Base-by-base conservation (phyloP, 2,329 filamentous ascomycete species). In the Colletotrichum tropicale region DNA sequence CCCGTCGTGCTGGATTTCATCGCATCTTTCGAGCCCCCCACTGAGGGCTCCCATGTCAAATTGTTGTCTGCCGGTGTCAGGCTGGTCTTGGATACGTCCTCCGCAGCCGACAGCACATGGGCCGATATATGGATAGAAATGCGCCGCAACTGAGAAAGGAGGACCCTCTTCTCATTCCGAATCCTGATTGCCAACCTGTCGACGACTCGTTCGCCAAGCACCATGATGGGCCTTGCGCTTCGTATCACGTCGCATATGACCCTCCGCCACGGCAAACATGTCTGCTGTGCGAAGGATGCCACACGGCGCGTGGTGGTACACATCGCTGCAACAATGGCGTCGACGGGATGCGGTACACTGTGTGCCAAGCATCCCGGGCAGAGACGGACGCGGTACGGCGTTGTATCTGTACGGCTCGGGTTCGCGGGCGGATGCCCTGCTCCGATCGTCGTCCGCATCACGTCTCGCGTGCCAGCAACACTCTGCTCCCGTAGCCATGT, bases 21-120 rank as follows among this genome's bases (percentile, higher is more conserved):
- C 64, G 64, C 70, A 73, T 65, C 73, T 75, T 73, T 69, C 21
- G 48, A 75, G 30, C 30, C 43, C 64, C 64, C 71, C 43, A 48
- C 69, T 28, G 26, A 52, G 16, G 32, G 34, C 36, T 56, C 64
- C 70, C 73, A 64, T 64, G 64, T 64, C 62, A 64, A 72, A 52
- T 68, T 73, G 24, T 28, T 56, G 34, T 75, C 64, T 73, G 73
- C 70, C 73, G 64, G 69, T 72, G 43, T 67, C 62, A 75, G 69
- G 60, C 58, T 66, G 67, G 67, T 74, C 60, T 71, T 66, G 71
- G 71, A 36, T 52, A 28, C 12, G n/a, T 64, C n/a, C 21, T 64
- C 61, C 61, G 64, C 62, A 67, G 64, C 70, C 64, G 73, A 73
- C 30, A 58, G 62, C 62, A 73, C 70, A 75, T 62, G 73, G 73